These are phyloP conservation scores for Aureobasidium pullulans DNA, from an alignment of 2,329 filamentous ascomycete genomes.

Conservation along the genomic window DNA sequence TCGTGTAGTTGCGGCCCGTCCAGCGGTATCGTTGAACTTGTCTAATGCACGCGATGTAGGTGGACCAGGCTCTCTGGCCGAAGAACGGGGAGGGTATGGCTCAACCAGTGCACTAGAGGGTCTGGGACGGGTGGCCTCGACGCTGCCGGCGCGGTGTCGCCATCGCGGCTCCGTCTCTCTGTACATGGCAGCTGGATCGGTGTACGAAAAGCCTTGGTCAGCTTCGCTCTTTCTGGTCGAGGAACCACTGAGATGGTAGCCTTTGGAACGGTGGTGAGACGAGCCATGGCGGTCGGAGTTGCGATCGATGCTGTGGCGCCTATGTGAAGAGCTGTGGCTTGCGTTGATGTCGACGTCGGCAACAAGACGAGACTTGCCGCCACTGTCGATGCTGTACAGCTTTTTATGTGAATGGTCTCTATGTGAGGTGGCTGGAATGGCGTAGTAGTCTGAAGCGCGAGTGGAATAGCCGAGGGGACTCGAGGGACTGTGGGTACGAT, in stretches of 20 bases:
- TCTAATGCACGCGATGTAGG: conserved; percentile 65
- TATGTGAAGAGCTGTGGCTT: conserved; percentile 16
- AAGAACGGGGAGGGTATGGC: conserved; percentile 23
- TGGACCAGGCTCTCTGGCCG: conserved; percentile 39
- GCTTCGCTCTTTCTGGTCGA: conserved; percentile 16
- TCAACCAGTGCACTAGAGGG: conserved; percentile 38
- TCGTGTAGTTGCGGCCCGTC: conserved; percentile 41
- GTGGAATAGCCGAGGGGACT: conserved; percentile 25
- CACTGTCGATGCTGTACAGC: conserved; percentile 42
- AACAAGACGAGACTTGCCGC: conserved; percentile 27
- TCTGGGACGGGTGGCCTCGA: conserved; percentile 37
- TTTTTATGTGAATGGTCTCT: conserved; percentile 42
- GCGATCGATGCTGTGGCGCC: conserved; percentile 27
- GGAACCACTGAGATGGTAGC: conserved; percentile 25
- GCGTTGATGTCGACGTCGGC: conserved; percentile 31
- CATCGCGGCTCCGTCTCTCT: conserved; percentile 43
- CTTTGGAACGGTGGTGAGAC: conserved; percentile 22
- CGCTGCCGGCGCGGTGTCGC: conserved; percentile 35
- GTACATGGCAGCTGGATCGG: conserved; percentile 44
- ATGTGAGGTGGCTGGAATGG: conserved; percentile 29
- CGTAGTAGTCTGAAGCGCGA: conserved; percentile 30
- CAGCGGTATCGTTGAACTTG: conserved; percentile 49
- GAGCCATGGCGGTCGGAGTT: conserved; percentile 19
- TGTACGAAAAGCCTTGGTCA: conserved; percentile 37
- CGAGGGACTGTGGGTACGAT: conserved; percentile 36